Evolutionary conservation across 805 yeast species (phyloP).

Genomic region (Wickerhamiella alocasiicola): DNA sequence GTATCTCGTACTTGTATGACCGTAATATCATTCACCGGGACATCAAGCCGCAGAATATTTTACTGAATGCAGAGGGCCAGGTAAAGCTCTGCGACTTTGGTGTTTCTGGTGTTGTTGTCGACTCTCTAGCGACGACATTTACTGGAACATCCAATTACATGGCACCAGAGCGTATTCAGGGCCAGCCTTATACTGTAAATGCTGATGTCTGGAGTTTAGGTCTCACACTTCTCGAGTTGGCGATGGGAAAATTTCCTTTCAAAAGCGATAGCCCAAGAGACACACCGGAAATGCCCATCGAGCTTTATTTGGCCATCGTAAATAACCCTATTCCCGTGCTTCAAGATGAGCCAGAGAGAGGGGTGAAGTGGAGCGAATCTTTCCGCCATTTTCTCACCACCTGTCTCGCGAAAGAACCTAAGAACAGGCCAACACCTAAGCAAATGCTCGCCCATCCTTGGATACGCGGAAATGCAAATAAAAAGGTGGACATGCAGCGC

Average conservation of each 20-base stretch:
- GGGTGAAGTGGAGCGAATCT: slow-evolving; percentile 67
- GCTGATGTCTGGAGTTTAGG: slow-evolving; percentile 97
- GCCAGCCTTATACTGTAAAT: slow-evolving; percentile 88
- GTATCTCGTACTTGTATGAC: slow-evolving; percentile 77
- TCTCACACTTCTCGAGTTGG: slow-evolving; percentile 80
- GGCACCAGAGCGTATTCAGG: slow-evolving; percentile 97
- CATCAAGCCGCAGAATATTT: slow-evolving; percentile 88
- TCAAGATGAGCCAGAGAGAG: slow-evolving; percentile 61
- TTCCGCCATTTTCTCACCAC: slow-evolving; percentile 73
- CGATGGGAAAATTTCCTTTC: slow-evolving; percentile 83
- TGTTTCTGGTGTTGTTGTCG: slow-evolving; percentile 92
- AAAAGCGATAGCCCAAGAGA: slow-evolving; percentile 34
- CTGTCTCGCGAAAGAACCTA: slow-evolving; percentile 69
- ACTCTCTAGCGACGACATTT: slow-evolving; percentile 88
- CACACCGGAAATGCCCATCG: slow-evolving; percentile 63
- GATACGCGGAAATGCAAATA: slow-evolving; percentile 64
- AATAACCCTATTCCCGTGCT: slow-evolving; percentile 67
- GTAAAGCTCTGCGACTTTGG: slow-evolving; percentile 96
- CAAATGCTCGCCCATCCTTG: slow-evolving; percentile 93
- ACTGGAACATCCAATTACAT: slow-evolving; percentile 96
- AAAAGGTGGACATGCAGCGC: slow-evolving; percentile 72
- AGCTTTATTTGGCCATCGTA: slow-evolving; percentile 65
- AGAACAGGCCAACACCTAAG: slow-evolving; percentile 77
- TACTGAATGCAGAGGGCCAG: slow-evolving; percentile 62
- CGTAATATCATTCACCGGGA: slow-evolving; percentile 87